Conservation (phyloP, 2,329 filamentous ascomycete species). For the Thermochaetoides dissita region DNA sequence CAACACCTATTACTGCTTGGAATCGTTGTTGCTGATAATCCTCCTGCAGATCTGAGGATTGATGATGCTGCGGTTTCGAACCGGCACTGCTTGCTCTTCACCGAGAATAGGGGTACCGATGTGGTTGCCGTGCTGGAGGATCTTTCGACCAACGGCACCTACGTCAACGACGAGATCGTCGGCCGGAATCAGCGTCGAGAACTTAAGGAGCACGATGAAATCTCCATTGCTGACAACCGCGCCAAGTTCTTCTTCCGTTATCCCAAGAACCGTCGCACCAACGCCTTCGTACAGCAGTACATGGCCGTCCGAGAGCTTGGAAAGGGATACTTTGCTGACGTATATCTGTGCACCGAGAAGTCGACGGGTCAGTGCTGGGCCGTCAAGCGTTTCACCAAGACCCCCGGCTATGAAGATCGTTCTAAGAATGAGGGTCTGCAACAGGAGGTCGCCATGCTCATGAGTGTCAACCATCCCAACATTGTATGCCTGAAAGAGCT, state of each 20-base stretch:
- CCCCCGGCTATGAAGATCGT: slow-evolving; percentile 65
- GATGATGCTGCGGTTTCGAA: slow-evolving; percentile 76
- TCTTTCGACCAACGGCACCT: slow-evolving; percentile 90
- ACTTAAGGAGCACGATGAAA: slow-evolving; percentile 78
- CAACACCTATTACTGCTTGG: no score
- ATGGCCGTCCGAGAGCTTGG: slow-evolving; percentile 39
- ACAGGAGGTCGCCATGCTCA: slow-evolving; percentile 90
- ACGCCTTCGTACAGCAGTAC: slow-evolving; percentile 76
- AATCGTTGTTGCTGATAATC: no score
- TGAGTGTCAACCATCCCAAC: slow-evolving; percentile 92
- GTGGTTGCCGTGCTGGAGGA: slow-evolving; percentile 72
- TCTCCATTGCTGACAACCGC: slow-evolving; percentile 63
- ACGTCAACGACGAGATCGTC: slow-evolving; percentile 80
- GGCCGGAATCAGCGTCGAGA: slow-evolving; percentile 86
- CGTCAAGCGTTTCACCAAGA: slow-evolving; percentile 88
- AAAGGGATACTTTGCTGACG: slow-evolving; percentile 16
- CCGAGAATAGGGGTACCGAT: slow-evolving; percentile 24
- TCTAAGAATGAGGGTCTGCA: slow-evolving; percentile 76
- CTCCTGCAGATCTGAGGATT: slow-evolving; percentile 51
- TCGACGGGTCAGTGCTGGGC: slow-evolving; percentile 69
- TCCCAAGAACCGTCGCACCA: slow-evolving; percentile 58
- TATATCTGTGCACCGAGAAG: slow-evolving; percentile 54
- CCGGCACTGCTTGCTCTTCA: slow-evolving; percentile 47
- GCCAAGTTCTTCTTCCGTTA: slow-evolving; percentile 88
- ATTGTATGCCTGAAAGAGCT: slow-evolving; percentile 88